Base-by-base conservation (phyloP, 306 rosid species). In the Quercus bicolor region DNA sequence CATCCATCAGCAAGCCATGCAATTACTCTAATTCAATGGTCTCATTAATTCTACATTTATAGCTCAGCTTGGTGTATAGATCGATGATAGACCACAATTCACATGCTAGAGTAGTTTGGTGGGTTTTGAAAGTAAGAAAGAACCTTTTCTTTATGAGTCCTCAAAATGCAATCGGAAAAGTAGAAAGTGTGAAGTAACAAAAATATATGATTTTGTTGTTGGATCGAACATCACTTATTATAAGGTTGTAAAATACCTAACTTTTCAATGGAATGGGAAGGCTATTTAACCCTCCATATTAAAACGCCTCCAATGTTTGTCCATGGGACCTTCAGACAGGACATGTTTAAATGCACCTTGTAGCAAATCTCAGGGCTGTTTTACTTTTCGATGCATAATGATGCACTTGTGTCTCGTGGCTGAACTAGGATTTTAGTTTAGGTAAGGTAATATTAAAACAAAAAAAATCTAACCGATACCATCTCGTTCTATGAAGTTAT, bases 31-130 rank as follows among this genome's bases (percentile, higher is more conserved):
- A n/a, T 20, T 55, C 31, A 29, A 29, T 29, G 53, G n/a, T 73
- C 77, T 12, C 5, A 73, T 56, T 73, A 45, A 73, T 43, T 73
- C 45, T 61, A 56, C 68, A 55, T 73, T 73, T 73, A 56, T 73
- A 73, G 26, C 52, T n/a, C 45, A 33, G 56, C 11, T n/a, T 33
- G 54, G 66, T 5, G 31, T n/a, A 23, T 21, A 15, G 29, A 34
- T 34, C 40, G 40, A 57, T 57, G 70, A 57, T 51, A 23, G 18
- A 56, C 7, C 29, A 23, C 18, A 75, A 40, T 8, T 59, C 43
- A 43, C 70, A 59, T 75, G 68, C 66, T 19, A 16, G 70, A 28
- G 40, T 43, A 64, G 70, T 15, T 64, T 19, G 34, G 54, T 56
- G 43, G 29, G 6, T 56, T 57, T 56, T 37, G 21, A 13, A 74